Base-by-base conservation (phyloP, 2,329 filamentous ascomycete species). In the Fusarium multiceps region DNA sequence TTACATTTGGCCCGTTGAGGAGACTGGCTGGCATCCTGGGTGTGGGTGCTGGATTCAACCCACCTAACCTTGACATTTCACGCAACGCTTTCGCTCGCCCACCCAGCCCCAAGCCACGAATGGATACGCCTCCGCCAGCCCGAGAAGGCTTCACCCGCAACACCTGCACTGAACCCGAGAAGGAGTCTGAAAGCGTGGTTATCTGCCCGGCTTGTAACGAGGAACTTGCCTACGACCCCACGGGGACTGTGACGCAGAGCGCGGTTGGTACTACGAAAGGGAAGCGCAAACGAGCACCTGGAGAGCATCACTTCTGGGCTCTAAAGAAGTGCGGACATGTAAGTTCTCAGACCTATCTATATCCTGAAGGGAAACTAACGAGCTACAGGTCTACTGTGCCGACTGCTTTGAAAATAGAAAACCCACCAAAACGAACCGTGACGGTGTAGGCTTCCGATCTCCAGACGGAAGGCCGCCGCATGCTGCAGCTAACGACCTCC, bases 261-360 rank as follows among this genome's bases (percentile, higher is more conserved):
- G 54, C 70, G n/a, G 64, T 71, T 16, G 63, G 65, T 6, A 62
- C 66, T 13, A 59, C 70, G 0, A 80, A 74, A 68, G 68, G 68
- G 6, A 85, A 81, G 41, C 81, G 82, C 49, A 89, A 86, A 74
- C 72, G 78, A 34, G 82, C 85, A 21, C 80, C 83, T 9, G 86
- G 85, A 23, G 94, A 97, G 80, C 90, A 93, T 76, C 92, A 97
- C 74, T 95, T 98, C 67, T 98, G 94, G 94, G 91, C 96, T 1
- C 86, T 96, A 37, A 97, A 94, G 80, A 87, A 87, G 54, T 99
- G 96, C 78, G 96, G 96, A 69, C 96, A 99, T 82, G 96, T 98
- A 86, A 76, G 85, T 43, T 40, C 20, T 7, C n/a, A 43, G 12
- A 25, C 48, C 40, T 28, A 30, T 21, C 47, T 42, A 18, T 30